A percentile compares a stretch with the other conserved stretches of the same genome.
Conservation (phyloP, 2,329 filamentous ascomycete genomes). For the Ophiostoma triangulosporum region DNA sequence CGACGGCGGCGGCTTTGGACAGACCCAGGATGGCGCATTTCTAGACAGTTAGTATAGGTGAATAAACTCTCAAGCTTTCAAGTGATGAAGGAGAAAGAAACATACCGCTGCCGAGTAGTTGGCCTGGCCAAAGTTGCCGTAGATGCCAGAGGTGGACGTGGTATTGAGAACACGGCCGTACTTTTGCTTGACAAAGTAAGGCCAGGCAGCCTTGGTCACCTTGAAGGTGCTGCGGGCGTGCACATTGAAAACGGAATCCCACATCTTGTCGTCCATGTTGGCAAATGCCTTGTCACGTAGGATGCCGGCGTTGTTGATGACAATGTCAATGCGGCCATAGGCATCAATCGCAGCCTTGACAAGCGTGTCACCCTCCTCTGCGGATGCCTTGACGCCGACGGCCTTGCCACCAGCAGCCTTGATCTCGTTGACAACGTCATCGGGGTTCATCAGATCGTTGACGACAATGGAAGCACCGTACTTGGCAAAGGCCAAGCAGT, state of each 20-base stretch:
- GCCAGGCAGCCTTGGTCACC: slow-evolving; percentile 94
- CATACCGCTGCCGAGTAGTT: slow-evolving; percentile 72
- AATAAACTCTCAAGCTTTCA: too few relatives aligned
- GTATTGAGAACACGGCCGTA: slow-evolving; percentile 96
- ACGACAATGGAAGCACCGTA: slow-evolving; percentile 76
- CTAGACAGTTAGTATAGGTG: neutral
- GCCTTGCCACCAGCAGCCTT: slow-evolving; percentile 80
- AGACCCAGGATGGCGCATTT: slow-evolving; percentile 92
- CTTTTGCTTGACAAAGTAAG: slow-evolving; percentile 95
- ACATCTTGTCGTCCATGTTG: slow-evolving; percentile 93
- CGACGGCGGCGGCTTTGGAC: slow-evolving; percentile 80
- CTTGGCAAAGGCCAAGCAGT: slow-evolving; percentile 73
- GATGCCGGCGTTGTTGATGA: slow-evolving; percentile 97
- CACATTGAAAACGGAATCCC: slow-evolving; percentile 84
- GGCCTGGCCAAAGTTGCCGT: slow-evolving; percentile 97
- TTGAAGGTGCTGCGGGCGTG: slow-evolving; percentile 94
- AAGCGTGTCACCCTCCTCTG: slow-evolving; percentile 81
- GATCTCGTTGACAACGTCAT: slow-evolving; percentile 84
- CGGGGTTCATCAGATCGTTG: slow-evolving; percentile 90
- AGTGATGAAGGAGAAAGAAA: slow-evolving; percentile 30
- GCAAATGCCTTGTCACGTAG: slow-evolving; percentile 93
- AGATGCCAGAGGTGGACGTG: slow-evolving; percentile 91
- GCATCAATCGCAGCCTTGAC: slow-evolving; percentile 89
- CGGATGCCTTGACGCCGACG: slow-evolving; percentile 82
- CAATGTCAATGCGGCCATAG: slow-evolving; percentile 84